These are phyloP conservation scores for Diplodia corticola DNA, from an alignment of 2,329 filamentous ascomycete species.

Conservation along the genomic window DNA sequence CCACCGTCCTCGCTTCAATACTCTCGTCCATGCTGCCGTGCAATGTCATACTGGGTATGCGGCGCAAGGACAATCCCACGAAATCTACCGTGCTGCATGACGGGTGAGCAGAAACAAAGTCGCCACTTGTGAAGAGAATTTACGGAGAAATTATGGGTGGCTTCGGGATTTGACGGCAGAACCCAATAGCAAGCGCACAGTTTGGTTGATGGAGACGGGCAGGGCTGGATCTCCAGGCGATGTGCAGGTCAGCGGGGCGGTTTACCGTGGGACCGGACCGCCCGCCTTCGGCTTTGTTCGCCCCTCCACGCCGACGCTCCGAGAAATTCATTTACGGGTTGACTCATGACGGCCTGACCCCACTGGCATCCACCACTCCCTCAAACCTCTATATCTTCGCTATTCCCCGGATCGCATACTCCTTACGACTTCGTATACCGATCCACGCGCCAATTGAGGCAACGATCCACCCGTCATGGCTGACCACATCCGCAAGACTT, in stretches of 20 bases:
- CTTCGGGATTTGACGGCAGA: neutral
- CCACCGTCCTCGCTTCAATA: neutral
- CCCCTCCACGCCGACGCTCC: conserved; percentile 13
- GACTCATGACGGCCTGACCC: conserved; percentile 21
- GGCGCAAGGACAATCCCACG: neutral
- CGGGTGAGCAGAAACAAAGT: neutral
- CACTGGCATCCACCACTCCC: conserved; percentile 14
- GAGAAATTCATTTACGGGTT: conserved; percentile 23
- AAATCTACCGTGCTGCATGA: neutral
- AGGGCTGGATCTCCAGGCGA: conserved; percentile 10
- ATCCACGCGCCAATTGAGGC: conserved; percentile 15
- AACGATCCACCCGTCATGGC: conserved; percentile 36
- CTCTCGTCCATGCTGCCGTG: neutral
- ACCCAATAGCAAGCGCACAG: neutral
- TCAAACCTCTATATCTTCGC: neutral
- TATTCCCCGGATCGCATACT: neutral
- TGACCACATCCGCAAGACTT: conserved; percentile 51
- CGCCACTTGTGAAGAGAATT: neutral
- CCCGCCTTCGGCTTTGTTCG: conserved; percentile 22
- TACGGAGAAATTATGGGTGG: neutral
- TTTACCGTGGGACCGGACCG: neutral
- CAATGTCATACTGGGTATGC: neutral
- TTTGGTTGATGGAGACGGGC: neutral
- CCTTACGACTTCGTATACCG: neutral
- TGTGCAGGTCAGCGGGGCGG: conserved; percentile 12